Evolutionary conservation across 805 yeast species (phyloP).

Genomic region (Metschnikowia gelsemii): DNA sequence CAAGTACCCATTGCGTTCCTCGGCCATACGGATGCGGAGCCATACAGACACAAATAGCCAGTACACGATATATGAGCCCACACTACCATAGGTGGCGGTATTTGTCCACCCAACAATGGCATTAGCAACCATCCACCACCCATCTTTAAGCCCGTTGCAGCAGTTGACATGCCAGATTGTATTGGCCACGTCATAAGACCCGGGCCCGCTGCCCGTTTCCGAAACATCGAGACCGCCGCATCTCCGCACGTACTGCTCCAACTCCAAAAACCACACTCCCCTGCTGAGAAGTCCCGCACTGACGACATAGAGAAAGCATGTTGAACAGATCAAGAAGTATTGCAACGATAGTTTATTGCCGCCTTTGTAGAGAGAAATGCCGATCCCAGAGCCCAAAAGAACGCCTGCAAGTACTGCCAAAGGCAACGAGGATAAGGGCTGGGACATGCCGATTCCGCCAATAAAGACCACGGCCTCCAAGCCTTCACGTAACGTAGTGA

Average conservation of each 20-base stretch:
- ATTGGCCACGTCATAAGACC: conserved; percentile 41
- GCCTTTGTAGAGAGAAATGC: conserved; percentile 36
- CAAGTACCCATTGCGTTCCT: conserved; percentile 38
- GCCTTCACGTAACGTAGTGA: conserved; percentile 31
- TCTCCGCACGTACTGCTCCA: conserved; percentile 36
- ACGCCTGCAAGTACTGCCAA: conserved; percentile 31
- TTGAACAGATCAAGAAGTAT: conserved; percentile 38
- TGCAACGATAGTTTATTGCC: conserved; percentile 45
- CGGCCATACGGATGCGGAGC: conserved; percentile 32
- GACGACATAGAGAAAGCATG: conserved; percentile 43
- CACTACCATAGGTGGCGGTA: conserved; percentile 46
- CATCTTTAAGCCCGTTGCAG: conserved; percentile 45
- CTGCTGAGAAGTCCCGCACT: conserved; percentile 46
- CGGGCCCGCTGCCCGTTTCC: conserved; percentile 48
- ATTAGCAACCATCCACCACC: conserved; percentile 48
- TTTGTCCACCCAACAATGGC: conserved; percentile 49
- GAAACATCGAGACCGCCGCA: conserved; percentile 44
- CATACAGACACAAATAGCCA: conserved; percentile 37
- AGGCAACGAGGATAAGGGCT: conserved; percentile 20
- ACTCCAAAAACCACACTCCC: conserved; percentile 46
- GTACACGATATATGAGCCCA: conserved; percentile 35
- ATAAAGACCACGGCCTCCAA: conserved; percentile 70
- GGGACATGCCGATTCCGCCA: conserved; percentile 29
- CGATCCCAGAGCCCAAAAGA: conserved; percentile 33
- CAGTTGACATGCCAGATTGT: conserved; percentile 49